A percentile compares a stretch with the other conserved stretches of the same genome.
These are phyloP conservation scores for Zymoseptoria ardabiliae DNA, from an alignment of 2,329 filamentous ascomycete genomes.

Conservation along the genomic window DNA sequence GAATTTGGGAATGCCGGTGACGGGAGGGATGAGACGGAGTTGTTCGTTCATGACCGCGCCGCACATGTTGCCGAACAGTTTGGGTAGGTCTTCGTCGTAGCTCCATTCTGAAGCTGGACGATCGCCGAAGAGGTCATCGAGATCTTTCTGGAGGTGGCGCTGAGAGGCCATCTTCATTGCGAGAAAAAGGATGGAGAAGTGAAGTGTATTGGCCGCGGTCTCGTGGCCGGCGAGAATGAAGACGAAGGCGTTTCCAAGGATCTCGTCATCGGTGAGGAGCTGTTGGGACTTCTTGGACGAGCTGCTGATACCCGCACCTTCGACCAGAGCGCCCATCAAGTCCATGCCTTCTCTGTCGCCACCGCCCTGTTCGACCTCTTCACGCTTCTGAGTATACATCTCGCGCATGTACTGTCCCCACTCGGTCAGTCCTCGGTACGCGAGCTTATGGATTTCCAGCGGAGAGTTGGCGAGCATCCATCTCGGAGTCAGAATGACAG, in stretches of 20 bases:
- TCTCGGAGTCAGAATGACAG: slow-evolving; percentile 53
- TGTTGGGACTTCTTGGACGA: slow-evolving; percentile 41
- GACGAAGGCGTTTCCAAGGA: slow-evolving; percentile 62
- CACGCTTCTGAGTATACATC: slow-evolving; percentile 55
- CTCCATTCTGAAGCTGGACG: slow-evolving; percentile 57
- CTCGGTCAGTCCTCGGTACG: slow-evolving; percentile 52
- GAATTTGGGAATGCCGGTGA: slow-evolving; percentile 64
- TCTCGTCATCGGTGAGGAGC: slow-evolving; percentile 53
- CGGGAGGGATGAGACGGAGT: slow-evolving; percentile 64
- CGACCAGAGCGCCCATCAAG: slow-evolving; percentile 49
- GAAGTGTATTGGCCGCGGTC: slow-evolving; percentile 67
- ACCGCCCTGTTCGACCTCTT: slow-evolving; percentile 35
- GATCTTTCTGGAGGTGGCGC: slow-evolving; percentile 57
- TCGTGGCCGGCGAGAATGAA: slow-evolving; percentile 69
- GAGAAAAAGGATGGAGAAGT: slow-evolving; percentile 62
- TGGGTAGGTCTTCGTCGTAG: slow-evolving; percentile 60
- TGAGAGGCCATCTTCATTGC: slow-evolving; percentile 60
- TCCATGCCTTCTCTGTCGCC: slow-evolving; percentile 42
- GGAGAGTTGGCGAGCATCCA: slow-evolving; percentile 50
- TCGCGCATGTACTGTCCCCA: slow-evolving; percentile 65
- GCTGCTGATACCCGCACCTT: slow-evolving; percentile 36
- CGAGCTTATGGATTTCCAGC: slow-evolving; percentile 44
- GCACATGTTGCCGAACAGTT: slow-evolving; percentile 60
- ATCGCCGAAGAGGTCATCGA: slow-evolving; percentile 58
- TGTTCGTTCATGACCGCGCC: slow-evolving; percentile 74